Base-by-base conservation (phyloP, 208 protist genomes). In the Naegleria fowleri region DNA sequence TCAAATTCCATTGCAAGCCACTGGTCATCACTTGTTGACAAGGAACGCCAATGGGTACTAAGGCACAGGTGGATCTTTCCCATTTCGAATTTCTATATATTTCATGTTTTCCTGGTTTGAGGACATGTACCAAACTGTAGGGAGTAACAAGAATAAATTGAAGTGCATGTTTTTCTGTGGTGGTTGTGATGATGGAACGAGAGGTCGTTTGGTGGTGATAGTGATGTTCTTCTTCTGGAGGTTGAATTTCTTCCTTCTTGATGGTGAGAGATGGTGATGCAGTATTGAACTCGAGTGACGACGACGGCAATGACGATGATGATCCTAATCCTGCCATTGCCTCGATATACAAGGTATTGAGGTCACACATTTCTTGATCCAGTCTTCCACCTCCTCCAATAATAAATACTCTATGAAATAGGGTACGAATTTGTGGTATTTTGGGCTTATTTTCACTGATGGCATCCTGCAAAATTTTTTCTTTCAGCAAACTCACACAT, bases 291-390 rank as follows among this genome's bases (percentile, higher is more conserved):
- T n/a, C n/a, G n/a, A n/a, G n/a, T n/a, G n/a, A n/a, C n/a, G n/a
- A n/a, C n/a, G n/a, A n/a, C n/a, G n/a, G n/a, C 43, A 7, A 48
- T 9, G 43, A 1, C 7, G 43, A 48, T 48, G 43, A 48, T 7
- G 43, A 48, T 1, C 43, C 1, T 7, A 48, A 9, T 7, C 43
- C 43, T 48, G 43, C 43, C 29, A 79, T 36, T 25, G 67, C 67
- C n/a, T 79, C 67, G 36, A 79, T 51, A 58, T 88, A 88, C 11
- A 88, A 19, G 19, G 43, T 58, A 88, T 88, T 88, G 6, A 88
- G 22, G n/a, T 88, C 40, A 58, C 85, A 88, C 85, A 88, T 88
- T 88, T 88, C 85, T 88, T 88, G 85, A 58, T 88, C 85, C 11
- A 88, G 55, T 39, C 85, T 29, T 29, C 85, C 85, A 48, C 85